These are phyloP conservation scores for Pseudopithomyces maydicus DNA, from an alignment of 2,329 filamentous ascomycete species.

Conservation along the genomic window DNA sequence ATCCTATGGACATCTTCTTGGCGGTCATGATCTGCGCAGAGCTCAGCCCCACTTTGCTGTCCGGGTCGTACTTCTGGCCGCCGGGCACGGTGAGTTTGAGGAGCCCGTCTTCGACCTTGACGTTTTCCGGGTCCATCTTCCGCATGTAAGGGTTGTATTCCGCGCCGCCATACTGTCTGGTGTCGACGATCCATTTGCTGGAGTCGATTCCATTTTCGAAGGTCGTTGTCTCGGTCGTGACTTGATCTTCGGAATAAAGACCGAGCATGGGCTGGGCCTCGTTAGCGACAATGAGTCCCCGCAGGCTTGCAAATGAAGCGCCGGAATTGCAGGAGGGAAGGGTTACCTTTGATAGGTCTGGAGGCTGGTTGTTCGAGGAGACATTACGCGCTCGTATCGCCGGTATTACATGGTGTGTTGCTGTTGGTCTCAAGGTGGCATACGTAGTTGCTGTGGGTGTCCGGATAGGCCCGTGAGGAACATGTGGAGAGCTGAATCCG, in stretches of 20 bases:
- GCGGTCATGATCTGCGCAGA: conserved; percentile 6
- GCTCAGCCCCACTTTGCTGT: neutral
- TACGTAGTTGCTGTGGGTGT: neutral
- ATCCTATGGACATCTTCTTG: conserved; percentile 1
- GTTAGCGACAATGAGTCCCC: neutral
- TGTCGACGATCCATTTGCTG: conserved; percentile 6
- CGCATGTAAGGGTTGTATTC: conserved; percentile 2
- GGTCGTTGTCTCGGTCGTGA: conserved; percentile 3
- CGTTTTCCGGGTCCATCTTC: conserved; percentile 2
- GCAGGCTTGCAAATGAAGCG: neutral
- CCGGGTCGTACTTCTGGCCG: conserved; percentile 3
- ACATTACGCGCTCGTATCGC: neutral
- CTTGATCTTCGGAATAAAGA: conserved; percentile 3
- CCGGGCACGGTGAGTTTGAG: conserved; percentile 5
- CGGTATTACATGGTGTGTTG: neutral
- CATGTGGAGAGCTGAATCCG: conserved; percentile 1
- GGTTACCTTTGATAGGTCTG: conserved; percentile 1
- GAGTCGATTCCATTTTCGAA: conserved; percentile 7
- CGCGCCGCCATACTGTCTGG: conserved; percentile 4
- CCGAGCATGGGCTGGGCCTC: conserved; percentile 1
- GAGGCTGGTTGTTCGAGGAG: conserved; percentile 1
- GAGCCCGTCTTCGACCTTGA: neutral
- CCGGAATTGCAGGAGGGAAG: no score
- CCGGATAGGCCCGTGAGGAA: neutral
- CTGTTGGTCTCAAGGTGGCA: neutral